Evolutionary conservation across 352 stramenopile species (phyloP).

Genomic region (Phytophthora vignae): DNA sequence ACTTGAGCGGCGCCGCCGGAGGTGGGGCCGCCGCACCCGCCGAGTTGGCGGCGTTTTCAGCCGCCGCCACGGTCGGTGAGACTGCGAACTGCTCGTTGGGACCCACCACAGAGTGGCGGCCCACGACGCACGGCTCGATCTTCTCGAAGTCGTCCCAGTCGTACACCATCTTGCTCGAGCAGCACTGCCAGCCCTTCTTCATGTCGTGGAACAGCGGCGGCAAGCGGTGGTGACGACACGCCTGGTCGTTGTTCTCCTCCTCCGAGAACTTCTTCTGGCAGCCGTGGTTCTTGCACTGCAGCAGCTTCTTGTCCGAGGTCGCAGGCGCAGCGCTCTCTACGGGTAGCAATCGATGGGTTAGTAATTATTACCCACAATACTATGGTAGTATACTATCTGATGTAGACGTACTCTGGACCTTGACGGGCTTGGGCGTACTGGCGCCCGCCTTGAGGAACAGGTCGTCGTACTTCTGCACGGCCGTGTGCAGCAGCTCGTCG

Average conservation of each 20-base stretch:
- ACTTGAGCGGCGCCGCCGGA: constrained; percentile 75
- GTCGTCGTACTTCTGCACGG: constrained; percentile 88
- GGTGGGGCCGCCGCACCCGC: constrained; percentile 14
- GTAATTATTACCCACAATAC: constrained; percentile 1
- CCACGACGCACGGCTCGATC: constrained; percentile 77
- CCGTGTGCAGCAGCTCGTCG: constrained; percentile 81
- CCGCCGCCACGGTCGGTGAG: constrained; percentile 82
- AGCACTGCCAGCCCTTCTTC: constrained; percentile 93
- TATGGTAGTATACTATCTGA: constrained; percentile 2
- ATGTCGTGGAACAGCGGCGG: constrained; percentile 91
- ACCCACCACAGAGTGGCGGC: constrained; percentile 74
- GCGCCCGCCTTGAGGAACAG: constrained; percentile 78
- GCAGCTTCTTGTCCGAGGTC: constrained; percentile 44
- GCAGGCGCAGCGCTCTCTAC: constrained; percentile 22
- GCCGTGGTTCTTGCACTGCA: constrained; percentile 91
- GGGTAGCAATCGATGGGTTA: background rate
- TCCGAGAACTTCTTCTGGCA: constrained; percentile 86
- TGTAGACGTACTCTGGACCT: constrained; percentile 52
- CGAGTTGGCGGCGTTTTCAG: constrained; percentile 49
- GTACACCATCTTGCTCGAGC: constrained; percentile 92
- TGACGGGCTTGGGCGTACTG: constrained; percentile 65
- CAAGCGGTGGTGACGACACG: constrained; percentile 80
- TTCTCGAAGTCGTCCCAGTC: constrained; percentile 96
- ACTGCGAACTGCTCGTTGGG: constrained; percentile 79
- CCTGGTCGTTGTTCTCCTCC: constrained; percentile 76